These are phyloP conservation scores for Mycena metata DNA, from an alignment of 768 basidiomycete species.

Conservation along the genomic window DNA sequence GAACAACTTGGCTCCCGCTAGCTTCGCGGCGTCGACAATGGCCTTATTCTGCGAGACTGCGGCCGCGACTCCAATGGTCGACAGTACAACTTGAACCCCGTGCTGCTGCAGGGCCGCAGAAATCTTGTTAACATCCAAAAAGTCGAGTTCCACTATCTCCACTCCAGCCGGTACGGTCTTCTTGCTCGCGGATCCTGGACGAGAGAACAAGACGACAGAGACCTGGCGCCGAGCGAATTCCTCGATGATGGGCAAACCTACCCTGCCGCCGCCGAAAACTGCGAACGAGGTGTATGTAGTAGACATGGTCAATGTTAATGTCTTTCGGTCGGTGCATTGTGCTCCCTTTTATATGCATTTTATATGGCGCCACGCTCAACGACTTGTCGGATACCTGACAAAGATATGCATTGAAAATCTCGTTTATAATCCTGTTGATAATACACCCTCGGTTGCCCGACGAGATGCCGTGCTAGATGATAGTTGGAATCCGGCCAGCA, in stretches of 20 bases:
- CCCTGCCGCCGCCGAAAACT: slow-evolving; percentile 21
- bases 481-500: no score
- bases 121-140: slow-evolving; percentile 44
- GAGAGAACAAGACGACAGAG: slow-evolving; percentile 36
- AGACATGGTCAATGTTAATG: neutral
- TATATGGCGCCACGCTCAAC: no score
- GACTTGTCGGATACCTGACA: no score
- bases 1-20: no score
- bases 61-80: slow-evolving; percentile 45
- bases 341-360: no score
- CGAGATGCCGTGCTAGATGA: no score
- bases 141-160: slow-evolving; percentile 45
- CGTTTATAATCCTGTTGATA: no score
- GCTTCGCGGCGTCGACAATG: slow-evolving; percentile 51
- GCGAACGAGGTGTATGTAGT: slow-evolving; percentile 9
- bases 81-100: slow-evolving; percentile 51
- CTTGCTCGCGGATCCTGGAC: slow-evolving; percentile 8
- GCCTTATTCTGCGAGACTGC: slow-evolving; percentile 42
- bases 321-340: no score
- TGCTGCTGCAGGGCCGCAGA: slow-evolving; percentile 45
- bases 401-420: no score
- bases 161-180: slow-evolving; percentile 39
- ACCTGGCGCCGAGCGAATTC: slow-evolving; percentile 63
- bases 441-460: no score
- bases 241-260: slow-evolving; percentile 47